Evolutionary conservation across 768 basidiomycete genomes (phyloP), one percentile per base, ranked within the genome.

Genomic region (Agaricus bisporus): DNA sequence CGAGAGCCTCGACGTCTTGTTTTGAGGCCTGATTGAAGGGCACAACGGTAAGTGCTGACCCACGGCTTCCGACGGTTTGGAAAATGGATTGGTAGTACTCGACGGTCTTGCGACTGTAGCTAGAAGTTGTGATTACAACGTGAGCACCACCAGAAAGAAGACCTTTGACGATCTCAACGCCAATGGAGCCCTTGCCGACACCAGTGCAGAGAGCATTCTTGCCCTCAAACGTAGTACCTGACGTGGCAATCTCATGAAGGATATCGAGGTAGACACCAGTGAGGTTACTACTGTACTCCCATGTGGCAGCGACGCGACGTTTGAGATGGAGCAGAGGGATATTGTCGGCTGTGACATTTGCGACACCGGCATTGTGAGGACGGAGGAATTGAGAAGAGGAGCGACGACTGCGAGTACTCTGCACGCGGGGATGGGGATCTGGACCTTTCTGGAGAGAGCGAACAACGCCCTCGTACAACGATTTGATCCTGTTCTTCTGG

Each of bases 11-110:
- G 37, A 98, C 92, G 60, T 99, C 97, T 68, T 98, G 97, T 71
- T 93, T 97, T 3, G 97, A 98, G 26, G 90, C 97, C 68, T 98
- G 95, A 65, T 99, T 99, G 83, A 98, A 99, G 12, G 97, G 97
- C 32, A 99, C 95, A 48, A 99, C 95, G 11, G 94, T 94, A 42
- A 99, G 79, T 17, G 93, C 90, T n/a, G 95, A 95, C 8, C 95
- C 95, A 59, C 91, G 87, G 61, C 91, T 92, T 17, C 97, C 97
- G 62, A 86, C 86, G 55, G 88, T 86, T 69, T 98, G 97, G 82
- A 88, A 99, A 69, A 98, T 95, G 42, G 87, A 86, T 67, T 99
- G 97, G 70, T 99, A 99, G 70, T 95, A 99, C 69, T 98, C 95
- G 56, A 99, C 95, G 11, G 88, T 91, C 51, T 91, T 83, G 58